Conservation (phyloP, 23 red algal species). For the Gracilaria gracilis region DNA sequence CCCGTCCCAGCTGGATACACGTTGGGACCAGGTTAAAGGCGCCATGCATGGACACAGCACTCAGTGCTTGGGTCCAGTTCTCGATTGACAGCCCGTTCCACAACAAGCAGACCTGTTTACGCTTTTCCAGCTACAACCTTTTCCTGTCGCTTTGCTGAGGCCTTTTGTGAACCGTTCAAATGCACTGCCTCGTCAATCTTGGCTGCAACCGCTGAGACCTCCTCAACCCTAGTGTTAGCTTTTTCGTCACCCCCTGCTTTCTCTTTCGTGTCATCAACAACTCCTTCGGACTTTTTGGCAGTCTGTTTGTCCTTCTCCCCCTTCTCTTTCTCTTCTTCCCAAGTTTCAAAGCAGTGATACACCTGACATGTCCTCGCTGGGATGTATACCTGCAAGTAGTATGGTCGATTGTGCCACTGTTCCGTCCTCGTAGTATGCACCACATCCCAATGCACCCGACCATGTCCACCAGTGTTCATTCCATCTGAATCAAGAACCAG, state of each 20-base stretch:
- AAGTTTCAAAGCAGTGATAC: constrained; percentile 95
- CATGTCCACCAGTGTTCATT: constrained; percentile 83
- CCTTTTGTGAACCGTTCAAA: constrained; percentile 1
- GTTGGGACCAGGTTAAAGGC: neutral
- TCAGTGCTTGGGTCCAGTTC: neutral
- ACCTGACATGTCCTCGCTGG: constrained; percentile 93
- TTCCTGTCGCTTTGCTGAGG: neutral
- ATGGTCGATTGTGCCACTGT: constrained; percentile 83
- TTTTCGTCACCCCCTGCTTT: neutral
- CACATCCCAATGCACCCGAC: constrained; percentile 84
- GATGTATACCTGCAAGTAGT: constrained; percentile 90
- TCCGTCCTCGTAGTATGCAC: constrained; percentile 63
- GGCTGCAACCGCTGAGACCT: neutral
- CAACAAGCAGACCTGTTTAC: neutral
- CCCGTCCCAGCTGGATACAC: neutral
- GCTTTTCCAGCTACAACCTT: neutral
- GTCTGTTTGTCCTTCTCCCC: constrained; percentile 4
- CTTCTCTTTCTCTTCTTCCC: constrained; percentile 45
- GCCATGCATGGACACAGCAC: neutral
- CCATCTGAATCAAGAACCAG: constrained; percentile 92
- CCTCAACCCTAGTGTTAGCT: constrained; percentile 3
- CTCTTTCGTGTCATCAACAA: neutral
- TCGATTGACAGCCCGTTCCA: neutral
- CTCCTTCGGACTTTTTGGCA: neutral
- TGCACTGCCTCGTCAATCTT: constrained; percentile 3